Evolutionary conservation across 2,329 filamentous ascomycete genomes (phyloP).

Genomic region (Drechslerella coelobrocha): DNA sequence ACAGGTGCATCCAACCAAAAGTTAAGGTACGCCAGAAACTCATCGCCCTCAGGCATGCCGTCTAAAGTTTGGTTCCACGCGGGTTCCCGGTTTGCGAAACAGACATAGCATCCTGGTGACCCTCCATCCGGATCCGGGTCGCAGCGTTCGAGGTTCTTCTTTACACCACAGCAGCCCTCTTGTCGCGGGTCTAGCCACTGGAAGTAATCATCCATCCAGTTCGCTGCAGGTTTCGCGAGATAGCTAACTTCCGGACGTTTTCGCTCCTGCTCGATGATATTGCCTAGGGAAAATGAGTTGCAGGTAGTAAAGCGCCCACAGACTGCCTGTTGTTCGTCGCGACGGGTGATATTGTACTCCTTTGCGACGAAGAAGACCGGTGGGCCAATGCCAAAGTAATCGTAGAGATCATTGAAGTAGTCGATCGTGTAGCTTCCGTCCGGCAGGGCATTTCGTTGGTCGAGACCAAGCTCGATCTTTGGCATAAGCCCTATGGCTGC

Average conservation of each 20-base stretch:
- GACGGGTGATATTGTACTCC: slow-evolving; percentile 77
- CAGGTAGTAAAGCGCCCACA: slow-evolving; percentile 93
- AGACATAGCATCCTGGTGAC: slow-evolving; percentile 72
- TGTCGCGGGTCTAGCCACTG: slow-evolving; percentile 91
- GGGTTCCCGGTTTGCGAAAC: slow-evolving; percentile 78
- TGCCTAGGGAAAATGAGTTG: slow-evolving; percentile 80
- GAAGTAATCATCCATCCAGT: slow-evolving; percentile 97
- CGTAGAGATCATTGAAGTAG: slow-evolving; percentile 95
- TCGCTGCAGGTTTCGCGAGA: slow-evolving; percentile 85
- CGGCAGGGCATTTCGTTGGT: slow-evolving; percentile 92
- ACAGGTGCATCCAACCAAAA: slow-evolving; percentile 84
- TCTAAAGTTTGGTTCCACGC: slow-evolving; percentile 86
- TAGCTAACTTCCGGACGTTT: slow-evolving; percentile 88
- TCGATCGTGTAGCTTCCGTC: slow-evolving; percentile 92
- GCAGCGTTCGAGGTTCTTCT: slow-evolving; percentile 53
- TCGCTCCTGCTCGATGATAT: slow-evolving; percentile 90
- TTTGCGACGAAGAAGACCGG: slow-evolving; percentile 95
- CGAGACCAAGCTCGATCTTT: slow-evolving; percentile 77
- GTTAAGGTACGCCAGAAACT: slow-evolving; percentile 84
- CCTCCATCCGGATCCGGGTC: slow-evolving; percentile 44
- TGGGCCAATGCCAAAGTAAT: slow-evolving; percentile 87
- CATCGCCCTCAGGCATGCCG: slow-evolving; percentile 91
- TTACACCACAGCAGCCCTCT: slow-evolving; percentile 71
- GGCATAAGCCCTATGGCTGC: slow-evolving; percentile 85
- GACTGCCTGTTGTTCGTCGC: slow-evolving; percentile 79